Percentiles rank a stretch among this genome's conserved stretches.
Evolutionary conservation across 2,329 filamentous ascomycete genomes (phyloP).

Genomic region (Curvularia eragrostidis): DNA sequence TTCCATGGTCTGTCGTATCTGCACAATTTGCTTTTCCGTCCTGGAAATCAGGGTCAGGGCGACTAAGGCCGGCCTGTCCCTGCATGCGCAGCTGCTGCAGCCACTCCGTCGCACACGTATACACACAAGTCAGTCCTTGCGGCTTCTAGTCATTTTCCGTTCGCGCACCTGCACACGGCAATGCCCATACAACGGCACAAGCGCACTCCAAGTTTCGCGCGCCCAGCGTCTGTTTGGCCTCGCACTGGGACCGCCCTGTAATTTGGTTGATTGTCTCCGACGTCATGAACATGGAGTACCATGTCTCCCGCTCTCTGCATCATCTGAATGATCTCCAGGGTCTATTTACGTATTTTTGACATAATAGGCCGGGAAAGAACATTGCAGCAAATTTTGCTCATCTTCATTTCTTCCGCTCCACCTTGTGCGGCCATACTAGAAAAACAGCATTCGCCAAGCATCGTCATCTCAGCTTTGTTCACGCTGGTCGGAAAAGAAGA

Average conservation of each 20-base stretch:
- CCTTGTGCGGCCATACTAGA: conserved; percentile 12
- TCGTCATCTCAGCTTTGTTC: conserved; percentile 17
- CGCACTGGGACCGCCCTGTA: conserved; percentile 1
- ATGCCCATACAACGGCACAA: conserved; percentile 7
- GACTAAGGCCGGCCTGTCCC: conserved; percentile 5
- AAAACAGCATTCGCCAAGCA: conserved; percentile 14
- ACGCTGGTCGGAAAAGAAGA: conserved; percentile 14
- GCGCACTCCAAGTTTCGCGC: conserved; percentile 7
- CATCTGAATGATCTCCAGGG: conserved; percentile 26
- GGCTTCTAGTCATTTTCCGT: conserved; percentile 3
- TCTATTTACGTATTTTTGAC: conserved; percentile 11
- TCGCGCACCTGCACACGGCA: conserved; percentile 13
- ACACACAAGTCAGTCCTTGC: conserved; percentile 2
- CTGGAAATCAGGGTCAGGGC: conserved; percentile 7
- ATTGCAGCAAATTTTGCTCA: conserved; percentile 8
- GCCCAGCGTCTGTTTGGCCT: conserved; percentile 21
- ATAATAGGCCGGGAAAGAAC: conserved; percentile 10
- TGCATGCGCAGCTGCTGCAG: conserved; percentile 17
- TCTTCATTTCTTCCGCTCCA: conserved; percentile 22
- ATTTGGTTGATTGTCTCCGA: conserved; percentile 11
- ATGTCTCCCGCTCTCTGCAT: conserved; percentile 18
- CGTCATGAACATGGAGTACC: conserved; percentile 25
- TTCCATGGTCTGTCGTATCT: neutral
- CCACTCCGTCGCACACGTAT: conserved; percentile 10
- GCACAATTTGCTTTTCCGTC: conserved; percentile 2